Evolutionary conservation across 2,329 filamentous ascomycete genomes (phyloP), one percentile per base, ranked within the genome.

Genomic region (Eutypa lata): DNA sequence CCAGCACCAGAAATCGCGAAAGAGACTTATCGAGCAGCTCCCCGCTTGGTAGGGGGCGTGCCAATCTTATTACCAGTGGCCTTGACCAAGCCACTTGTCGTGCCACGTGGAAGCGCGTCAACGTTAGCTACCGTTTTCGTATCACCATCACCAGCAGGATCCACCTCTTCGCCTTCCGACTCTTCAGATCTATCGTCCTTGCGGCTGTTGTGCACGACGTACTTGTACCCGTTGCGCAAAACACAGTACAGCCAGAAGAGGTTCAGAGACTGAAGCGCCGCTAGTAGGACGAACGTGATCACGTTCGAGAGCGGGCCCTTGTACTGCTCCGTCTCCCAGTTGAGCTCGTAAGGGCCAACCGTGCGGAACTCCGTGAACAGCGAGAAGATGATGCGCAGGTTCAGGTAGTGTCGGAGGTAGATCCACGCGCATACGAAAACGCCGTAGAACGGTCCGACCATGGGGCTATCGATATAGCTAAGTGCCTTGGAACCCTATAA

Each of bases 351-450:
- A 2, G 81, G 76, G 0, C 82, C 83, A 48, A 86, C 71, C 35
- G 78, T 81, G 42, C 72, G 67, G 66, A 83, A 84, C 53, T 83
- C 75, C 48, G 78, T 81, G 49, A 84, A 71, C 50, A 83, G 72
- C 19, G 82, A 83, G 61, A 69, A 78, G 53, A 87, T 73, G 62
- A 87, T 84, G 53, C 71, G 70, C 14, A 87, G 73, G 66, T 87
- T 87, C 61, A 85, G 69, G 70, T 83, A 87, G 65, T 91, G 88
- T 33, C 88, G 84, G 28, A 87, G 74, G 69, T 90, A 90, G 53
- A 85, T 80, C 88, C 88, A 91, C 54, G 83, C 72, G 51, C 68
- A 67, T 55, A 89, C 82, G 70, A 89, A 90, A 53, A 83, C 59
- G 56, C 74, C 76, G 68, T 89, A 90, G 70, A 84, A 89, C 2